Percentiles rank a stretch among this genome's conserved stretches.
Conservation (phyloP, 179 eudicot genomes). For the Gypsophila paniculata region DNA sequence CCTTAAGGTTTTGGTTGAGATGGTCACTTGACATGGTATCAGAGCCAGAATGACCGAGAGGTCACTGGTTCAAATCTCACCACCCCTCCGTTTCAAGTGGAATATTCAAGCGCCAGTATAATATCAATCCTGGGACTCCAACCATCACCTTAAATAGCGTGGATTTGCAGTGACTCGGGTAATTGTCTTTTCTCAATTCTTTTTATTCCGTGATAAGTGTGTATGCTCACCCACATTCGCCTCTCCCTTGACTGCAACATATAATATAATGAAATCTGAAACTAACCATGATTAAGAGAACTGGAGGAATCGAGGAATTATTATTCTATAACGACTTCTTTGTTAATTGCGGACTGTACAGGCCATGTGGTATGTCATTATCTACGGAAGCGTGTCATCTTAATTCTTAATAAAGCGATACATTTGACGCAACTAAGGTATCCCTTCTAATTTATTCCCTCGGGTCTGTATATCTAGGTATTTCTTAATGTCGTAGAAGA, state of each 20-base stretch:
- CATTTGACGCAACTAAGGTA: slow-evolving; percentile 20
- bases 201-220: slow-evolving; percentile 8
- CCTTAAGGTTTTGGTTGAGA: too few relatives aligned
- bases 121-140: too few relatives aligned
- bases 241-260: slow-evolving; percentile 5
- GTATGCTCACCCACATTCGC: slow-evolving; percentile 1
- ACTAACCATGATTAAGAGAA: slow-evolving; percentile 7
- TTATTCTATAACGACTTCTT: slow-evolving; percentile 11
- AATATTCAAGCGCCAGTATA: too few relatives aligned
- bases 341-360: slow-evolving; percentile 19
- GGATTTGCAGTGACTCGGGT: slow-evolving; percentile 20
- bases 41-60: too few relatives aligned
- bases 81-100: too few relatives aligned
- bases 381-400: slow-evolving; percentile 22
- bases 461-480: slow-evolving; percentile 21
- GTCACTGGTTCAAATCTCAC: too few relatives aligned
- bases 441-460: slow-evolving; percentile 17
- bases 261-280: slow-evolving; percentile 12
- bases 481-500: slow-evolving; percentile 23
- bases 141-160: too few relatives aligned
- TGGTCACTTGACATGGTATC: too few relatives aligned
- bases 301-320: background rate
- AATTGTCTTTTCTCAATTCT: slow-evolving; percentile 9
- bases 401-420: slow-evolving; percentile 18
- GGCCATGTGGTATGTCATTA: slow-evolving; percentile 31